Evolutionary conservation across 768 basidiomycete species (phyloP).

Genomic region (Boletus tylopilopsis): DNA sequence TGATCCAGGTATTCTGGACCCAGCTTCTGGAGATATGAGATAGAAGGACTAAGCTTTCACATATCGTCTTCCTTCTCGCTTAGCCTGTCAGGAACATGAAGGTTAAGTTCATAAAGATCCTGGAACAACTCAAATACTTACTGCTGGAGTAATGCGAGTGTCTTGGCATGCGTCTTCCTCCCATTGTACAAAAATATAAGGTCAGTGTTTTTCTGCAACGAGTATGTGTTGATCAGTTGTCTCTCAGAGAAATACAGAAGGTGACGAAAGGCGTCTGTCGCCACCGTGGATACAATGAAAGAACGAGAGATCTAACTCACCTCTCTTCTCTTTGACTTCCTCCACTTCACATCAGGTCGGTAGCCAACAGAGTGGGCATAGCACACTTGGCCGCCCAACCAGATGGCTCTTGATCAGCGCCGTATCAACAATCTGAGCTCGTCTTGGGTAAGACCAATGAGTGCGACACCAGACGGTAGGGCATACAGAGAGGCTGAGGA

Average conservation of each 20-base stretch:
- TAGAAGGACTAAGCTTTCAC: slow-evolving; percentile 74
- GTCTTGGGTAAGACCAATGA: slow-evolving; percentile 71
- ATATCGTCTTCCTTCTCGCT: slow-evolving; percentile 73
- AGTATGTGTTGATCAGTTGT: not conserved
- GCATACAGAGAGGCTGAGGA: slow-evolving; percentile 73
- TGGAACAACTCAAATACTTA: slow-evolving; percentile 36
- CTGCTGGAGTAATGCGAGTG: slow-evolving; percentile 81
- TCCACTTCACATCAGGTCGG: slow-evolving; percentile 98
- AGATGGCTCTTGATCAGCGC: slow-evolving; percentile 93
- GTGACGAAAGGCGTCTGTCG: no score
- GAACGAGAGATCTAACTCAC: slow-evolving; percentile 36
- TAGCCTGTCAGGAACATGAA: slow-evolving; percentile 45
- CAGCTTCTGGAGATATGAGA: slow-evolving; percentile 87
- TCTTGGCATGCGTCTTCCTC: slow-evolving; percentile 93
- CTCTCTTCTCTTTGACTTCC: slow-evolving; percentile 85
- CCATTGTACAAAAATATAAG: slow-evolving; percentile 89
- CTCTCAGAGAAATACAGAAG: not conserved
- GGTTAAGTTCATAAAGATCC: not conserved
- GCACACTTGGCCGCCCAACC: slow-evolving; percentile 70
- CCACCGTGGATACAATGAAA: not conserved
- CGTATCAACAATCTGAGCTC: slow-evolving; percentile 95
- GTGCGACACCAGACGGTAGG: slow-evolving; percentile 66
- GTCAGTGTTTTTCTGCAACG: slow-evolving; percentile 79
- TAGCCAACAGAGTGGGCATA: slow-evolving; percentile 84
- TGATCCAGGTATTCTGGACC: slow-evolving; percentile 78